Evolutionary conservation across 495 filamentous ascomycete genomes (phyloP).

Genomic region (Hypomontagnella submonticulosa): DNA sequence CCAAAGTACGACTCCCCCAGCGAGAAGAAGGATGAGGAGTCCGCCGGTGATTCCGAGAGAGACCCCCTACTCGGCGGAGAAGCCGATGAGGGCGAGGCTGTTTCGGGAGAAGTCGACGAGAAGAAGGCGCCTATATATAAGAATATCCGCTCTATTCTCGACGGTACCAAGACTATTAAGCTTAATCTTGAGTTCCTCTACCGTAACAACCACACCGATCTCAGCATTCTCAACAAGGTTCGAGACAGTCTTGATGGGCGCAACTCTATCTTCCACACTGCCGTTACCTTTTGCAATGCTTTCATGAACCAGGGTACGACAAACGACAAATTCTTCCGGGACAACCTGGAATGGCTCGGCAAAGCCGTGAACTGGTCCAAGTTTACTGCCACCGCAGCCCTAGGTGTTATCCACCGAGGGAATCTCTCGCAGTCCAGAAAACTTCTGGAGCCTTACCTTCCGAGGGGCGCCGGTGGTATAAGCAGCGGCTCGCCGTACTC

Average conservation of each 20-base stretch:
- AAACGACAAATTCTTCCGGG: slow-evolving; percentile 95
- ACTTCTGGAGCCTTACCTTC: slow-evolving; percentile 93
- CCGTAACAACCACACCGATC: slow-evolving; percentile 85
- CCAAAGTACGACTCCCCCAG: slow-evolving; percentile 67
- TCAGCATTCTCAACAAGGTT: slow-evolving; percentile 92
- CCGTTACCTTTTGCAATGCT: slow-evolving; percentile 95
- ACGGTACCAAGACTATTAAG: slow-evolving; percentile 90
- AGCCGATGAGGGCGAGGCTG: slow-evolving; percentile 43
- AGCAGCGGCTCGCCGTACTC: slow-evolving; percentile 87
- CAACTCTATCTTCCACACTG: slow-evolving; percentile 98
- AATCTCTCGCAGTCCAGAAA: slow-evolving; percentile 93
- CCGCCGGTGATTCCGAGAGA: slow-evolving; percentile 60
- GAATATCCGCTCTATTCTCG: slow-evolving; percentile 85
- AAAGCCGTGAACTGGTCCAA: slow-evolving; percentile 99
- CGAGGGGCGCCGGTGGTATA: slow-evolving; percentile 73
- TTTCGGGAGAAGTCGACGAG: slow-evolving; percentile 56
- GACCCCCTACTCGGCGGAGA: slow-evolving; percentile 56
- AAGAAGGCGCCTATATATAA: slow-evolving; percentile 71
- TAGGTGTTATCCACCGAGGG: slow-evolving; percentile 96
- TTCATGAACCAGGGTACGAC: slow-evolving; percentile 99
- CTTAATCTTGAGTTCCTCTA: slow-evolving; percentile 96
- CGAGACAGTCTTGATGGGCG: slow-evolving; percentile 93
- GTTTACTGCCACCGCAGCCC: slow-evolving; percentile 95
- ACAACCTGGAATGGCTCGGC: slow-evolving; percentile 97
- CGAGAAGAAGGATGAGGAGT: slow-evolving; percentile 60